A percentile compares a stretch with the other conserved stretches of the same genome.
Evolutionary conservation across 768 basidiomycete genomes (phyloP).

Genomic region (Holtermannia corniformis): DNA sequence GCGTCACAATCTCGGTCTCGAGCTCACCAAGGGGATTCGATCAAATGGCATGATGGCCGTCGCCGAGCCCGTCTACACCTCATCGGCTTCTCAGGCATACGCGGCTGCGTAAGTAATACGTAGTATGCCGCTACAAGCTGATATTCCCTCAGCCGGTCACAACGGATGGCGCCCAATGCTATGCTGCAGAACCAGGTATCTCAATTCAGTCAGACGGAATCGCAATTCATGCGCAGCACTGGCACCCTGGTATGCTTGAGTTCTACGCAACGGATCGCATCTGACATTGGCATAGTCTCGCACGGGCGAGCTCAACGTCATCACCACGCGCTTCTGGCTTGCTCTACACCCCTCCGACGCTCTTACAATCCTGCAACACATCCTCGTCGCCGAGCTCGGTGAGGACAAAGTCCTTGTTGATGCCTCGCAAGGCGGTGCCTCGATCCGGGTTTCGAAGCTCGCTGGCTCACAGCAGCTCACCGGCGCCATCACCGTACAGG

Average conservation of each 20-base stretch:
- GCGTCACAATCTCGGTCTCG: slow-evolving; percentile 55
- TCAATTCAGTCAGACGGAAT: slow-evolving; percentile 32
- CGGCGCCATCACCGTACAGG: not conserved
- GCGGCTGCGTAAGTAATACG: slow-evolving; percentile 13
- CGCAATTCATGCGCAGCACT: slow-evolving; percentile 36
- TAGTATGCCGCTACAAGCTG: not conserved
- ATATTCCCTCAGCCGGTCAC: not conserved
- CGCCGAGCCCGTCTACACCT: slow-evolving; percentile 49
- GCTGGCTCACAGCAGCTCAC: slow-evolving; percentile 11
- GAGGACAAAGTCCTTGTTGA: slow-evolving; percentile 10
- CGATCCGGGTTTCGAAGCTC: slow-evolving; percentile 18
- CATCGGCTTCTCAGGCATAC: slow-evolving; percentile 22
- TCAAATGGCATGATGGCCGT: slow-evolving; percentile 65
- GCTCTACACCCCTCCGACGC: slow-evolving; percentile 10
- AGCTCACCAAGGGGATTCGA: slow-evolving; percentile 59
- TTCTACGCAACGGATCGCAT: not conserved
- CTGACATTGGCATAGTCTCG: slow-evolving; percentile 18
- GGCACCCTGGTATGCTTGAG: slow-evolving; percentile 32
- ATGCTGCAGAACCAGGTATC: not conserved
- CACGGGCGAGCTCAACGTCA: slow-evolving; percentile 23
- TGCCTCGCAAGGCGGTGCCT: not conserved
- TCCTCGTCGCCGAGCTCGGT: slow-evolving; percentile 16
- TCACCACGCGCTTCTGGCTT: slow-evolving; percentile 34
- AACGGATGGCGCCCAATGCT: not conserved
- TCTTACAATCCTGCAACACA: slow-evolving; percentile 11